phyloP scores from a whole-genome alignment of 495 filamentous ascomycete species.

The Elaphomyces granulatus region DNA sequence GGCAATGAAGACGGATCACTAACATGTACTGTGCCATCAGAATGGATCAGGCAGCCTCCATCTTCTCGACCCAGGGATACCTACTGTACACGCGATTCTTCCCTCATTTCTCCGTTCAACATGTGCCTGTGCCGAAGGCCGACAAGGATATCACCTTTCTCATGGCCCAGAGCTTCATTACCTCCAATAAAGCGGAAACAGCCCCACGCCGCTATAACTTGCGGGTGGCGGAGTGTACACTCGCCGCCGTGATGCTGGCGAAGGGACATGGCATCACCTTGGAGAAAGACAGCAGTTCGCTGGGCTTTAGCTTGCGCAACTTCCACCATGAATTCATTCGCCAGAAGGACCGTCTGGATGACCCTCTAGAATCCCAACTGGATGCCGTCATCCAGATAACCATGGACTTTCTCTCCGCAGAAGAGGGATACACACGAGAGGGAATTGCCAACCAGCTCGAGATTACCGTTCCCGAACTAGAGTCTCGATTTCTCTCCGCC shows the following conservation, averaged over 20 bases:
- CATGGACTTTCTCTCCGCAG: conserved; percentile 48
- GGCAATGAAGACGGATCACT: no score
- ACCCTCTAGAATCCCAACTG: conserved; percentile 50
- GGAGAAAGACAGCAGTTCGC: conserved; percentile 64
- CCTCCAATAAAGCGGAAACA: conserved; percentile 86
- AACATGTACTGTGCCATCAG: no score
- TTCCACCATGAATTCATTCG: conserved; percentile 73
- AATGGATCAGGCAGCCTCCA: conserved; percentile 97
- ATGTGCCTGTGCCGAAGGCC: conserved; percentile 73
- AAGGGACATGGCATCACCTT: conserved; percentile 49
- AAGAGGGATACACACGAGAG: conserved; percentile 74
- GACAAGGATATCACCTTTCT: conserved; percentile 77
- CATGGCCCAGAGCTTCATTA: conserved; percentile 86
- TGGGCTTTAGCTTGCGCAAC: conserved; percentile 70
- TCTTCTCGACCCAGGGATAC: conserved; percentile 73
- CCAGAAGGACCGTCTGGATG: conserved; percentile 39
- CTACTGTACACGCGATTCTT: conserved; percentile 85
- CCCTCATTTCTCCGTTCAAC: conserved; percentile 57
- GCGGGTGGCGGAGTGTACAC: conserved; percentile 84
- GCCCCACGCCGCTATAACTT: conserved; percentile 92
- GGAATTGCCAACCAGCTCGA: conserved; percentile 66
- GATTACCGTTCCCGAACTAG: conserved; percentile 53
- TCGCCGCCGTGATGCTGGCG: conserved; percentile 66
- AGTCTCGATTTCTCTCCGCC: conserved; percentile 58
- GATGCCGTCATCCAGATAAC: conserved; percentile 50